Base-by-base conservation (phyloP, 257 asterid genomes). In the Oldenlandia corymbosa region DNA sequence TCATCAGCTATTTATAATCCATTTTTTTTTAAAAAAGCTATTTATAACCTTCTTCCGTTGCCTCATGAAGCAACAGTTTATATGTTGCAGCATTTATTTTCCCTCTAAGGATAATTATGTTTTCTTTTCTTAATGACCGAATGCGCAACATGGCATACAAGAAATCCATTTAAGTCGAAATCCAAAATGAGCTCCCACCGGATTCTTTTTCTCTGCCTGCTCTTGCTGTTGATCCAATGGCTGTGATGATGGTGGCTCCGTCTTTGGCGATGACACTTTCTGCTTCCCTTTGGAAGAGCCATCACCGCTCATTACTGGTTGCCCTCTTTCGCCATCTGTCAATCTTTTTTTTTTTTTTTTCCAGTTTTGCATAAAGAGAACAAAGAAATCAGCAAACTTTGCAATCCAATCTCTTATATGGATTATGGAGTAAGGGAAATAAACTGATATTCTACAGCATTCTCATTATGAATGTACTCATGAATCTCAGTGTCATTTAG, bases 131-230 rank as follows among this genome's bases (percentile, higher is more conserved):
- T 65, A 67, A 37, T 39, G 64, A 49, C 76, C 50, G 28, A 55
- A 66, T n/a, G 82, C 36, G 72, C 75, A 75, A 31, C 82, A 75
- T 2, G 77, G 57, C 10, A 80, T 64, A 61, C 80, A 80, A 60
- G 71, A 42, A 11, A 78, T 48, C 86, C 81, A 80, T 45, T n/a
- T 65, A 5, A 64, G 31, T 48, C 46, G 64, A 31, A 70, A 54
- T 48, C 32, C 66, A 23, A 69, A 42, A 68, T 36, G 46, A 20
- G 72, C 27, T 56, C 66, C 65, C 20, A 2, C 69, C 24, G 76
- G 30, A 42, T 60, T 27, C 10, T 67, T 60, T 37, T 34, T 7
- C 66, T 65, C 69, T 10, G 63, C 32, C 26, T 31, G 20, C 27
- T 42, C 20, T 5, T 45, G 37, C 45, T 36, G 6, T 9, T 34